Conservation (phyloP, 140 eudicot genomes). For the Erigeron philadelphicus region DNA sequence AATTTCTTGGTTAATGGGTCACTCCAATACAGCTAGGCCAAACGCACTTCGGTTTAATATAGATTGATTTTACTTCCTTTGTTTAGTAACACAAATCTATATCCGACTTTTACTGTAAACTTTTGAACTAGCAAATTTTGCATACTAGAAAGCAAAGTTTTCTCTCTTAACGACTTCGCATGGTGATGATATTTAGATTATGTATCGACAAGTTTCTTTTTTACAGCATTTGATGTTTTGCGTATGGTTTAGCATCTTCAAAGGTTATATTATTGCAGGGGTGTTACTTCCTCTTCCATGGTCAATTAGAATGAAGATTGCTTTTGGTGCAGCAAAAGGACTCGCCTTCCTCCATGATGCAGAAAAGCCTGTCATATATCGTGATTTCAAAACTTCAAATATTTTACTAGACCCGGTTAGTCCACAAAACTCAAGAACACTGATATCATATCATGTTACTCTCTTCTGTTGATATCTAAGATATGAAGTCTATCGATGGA, state of each 20-base stretch:
- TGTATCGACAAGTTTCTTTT: neutral
- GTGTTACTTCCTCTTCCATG: slow-evolving; percentile 91
- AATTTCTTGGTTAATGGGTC: too few species aligned
- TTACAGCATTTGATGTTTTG: neutral
- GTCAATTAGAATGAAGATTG: slow-evolving; percentile 92
- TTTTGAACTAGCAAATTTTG: neutral
- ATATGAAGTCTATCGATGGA: neutral
- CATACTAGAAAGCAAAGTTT: neutral
- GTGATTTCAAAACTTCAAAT: slow-evolving; percentile 93
- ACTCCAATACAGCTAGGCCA: too few species aligned
- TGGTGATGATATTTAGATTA: neutral
- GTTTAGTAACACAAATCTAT: neutral
- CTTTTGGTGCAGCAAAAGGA: slow-evolving; percentile 94
- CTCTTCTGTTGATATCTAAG: neutral
- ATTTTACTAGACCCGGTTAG: slow-evolving; percentile 79
- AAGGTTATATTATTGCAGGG: slow-evolving; percentile 46
- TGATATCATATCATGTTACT: slow-evolving; percentile 8
- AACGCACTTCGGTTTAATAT: too few species aligned
- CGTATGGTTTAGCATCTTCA: neutral
- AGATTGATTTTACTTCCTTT: neutral
- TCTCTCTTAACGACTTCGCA: neutral
- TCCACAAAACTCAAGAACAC: slow-evolving; percentile 18
- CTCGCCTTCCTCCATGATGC: slow-evolving; percentile 94
- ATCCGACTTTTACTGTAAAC: neutral
- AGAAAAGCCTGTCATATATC: slow-evolving; percentile 85